Evolutionary conservation across 306 rosid species (phyloP), one percentile per base, ranked within the genome.

Genomic region (Cucurbita moschata): DNA sequence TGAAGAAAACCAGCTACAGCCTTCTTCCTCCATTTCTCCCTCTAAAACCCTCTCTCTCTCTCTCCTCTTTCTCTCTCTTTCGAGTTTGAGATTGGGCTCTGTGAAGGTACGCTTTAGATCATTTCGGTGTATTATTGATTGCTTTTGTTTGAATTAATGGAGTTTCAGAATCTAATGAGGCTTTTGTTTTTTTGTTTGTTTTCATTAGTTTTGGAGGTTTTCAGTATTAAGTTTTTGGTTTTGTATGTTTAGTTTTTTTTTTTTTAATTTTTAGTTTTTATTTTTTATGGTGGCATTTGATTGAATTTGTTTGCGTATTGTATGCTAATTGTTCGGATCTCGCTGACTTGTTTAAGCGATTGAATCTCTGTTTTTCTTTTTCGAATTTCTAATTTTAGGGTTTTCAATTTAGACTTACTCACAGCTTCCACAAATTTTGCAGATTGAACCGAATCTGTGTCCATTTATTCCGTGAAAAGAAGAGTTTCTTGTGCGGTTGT

Each of bases 361-460:
- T 40, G 30, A 13, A 64, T 73, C 44, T 51, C 26, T 77, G 35
- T 30, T 52, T 18, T 53, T 37, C 23, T 1, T 49, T 50, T 50
- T 63, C 8, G 3, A 21, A 19, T 72, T 49, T 46, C 82, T 81
- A 79, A 71, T 57, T 83, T 81, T 75, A 56, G 85, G 79, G 72
- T 52, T 56, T 74, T 71, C 44, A 21, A 75, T 80, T 64, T 65
- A 54, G 83, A 73, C 82, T 83, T 57, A 54, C 81, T 79, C 79
- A 38, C 4, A 51, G 76, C 52, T 39, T 71, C 86, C 83, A 55
- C 39, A 77, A 76, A 62, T 50, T 55, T 73, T 73, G 80, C 85
- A 80, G 77, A 74, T 82, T 76, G 77, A 83, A 75, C 80, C 79
- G 79, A 79, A 67, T 56, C 60, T 52, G 73, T 38, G 40, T 65